Percentiles rank a stretch among this genome's conserved stretches.
These are phyloP conservation scores for Eucalyptus pumila DNA, from an alignment of 345 rosid species.

Conservation along the genomic window DNA sequence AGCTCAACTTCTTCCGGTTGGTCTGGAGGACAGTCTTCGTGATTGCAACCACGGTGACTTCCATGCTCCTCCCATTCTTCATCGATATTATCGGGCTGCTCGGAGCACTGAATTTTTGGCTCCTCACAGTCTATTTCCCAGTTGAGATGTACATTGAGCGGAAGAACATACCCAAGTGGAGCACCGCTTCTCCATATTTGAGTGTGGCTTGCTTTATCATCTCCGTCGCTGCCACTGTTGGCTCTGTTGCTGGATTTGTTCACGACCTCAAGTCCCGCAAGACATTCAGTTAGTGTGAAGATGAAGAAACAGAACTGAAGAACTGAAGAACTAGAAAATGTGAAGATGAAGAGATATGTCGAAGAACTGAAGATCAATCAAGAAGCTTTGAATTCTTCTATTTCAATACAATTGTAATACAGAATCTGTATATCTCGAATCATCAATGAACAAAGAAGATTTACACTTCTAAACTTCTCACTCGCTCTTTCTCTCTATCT, in stretches of 20 bases:
- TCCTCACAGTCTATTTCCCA: constrained; percentile 59
- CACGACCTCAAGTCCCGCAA: constrained; percentile 11
- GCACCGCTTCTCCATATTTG: constrained; percentile 31
- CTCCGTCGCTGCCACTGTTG: constrained; percentile 39
- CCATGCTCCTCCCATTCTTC: constrained; percentile 65
- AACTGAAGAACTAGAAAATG: too few species aligned
- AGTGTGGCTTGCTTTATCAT: constrained; percentile 42
- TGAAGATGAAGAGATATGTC: too few species aligned
- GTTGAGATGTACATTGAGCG: constrained; percentile 56
- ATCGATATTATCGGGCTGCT: constrained; percentile 58
- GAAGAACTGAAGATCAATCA: too few species aligned
- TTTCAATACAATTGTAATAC: too few species aligned
- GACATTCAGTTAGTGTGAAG: not conserved
- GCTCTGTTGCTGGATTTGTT: constrained; percentile 50
- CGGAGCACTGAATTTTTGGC: constrained; percentile 71
- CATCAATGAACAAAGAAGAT: too few species aligned
- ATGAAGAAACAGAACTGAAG: too few species aligned
- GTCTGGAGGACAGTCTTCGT: constrained; percentile 50
- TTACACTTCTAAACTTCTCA: too few species aligned
- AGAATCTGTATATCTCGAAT: too few species aligned
- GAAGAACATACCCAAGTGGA: constrained; percentile 35
- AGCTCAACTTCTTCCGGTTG: constrained; percentile 32
- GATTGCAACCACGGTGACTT: constrained; percentile 26
- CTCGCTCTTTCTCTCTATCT: too few species aligned
- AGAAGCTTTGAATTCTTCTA: too few species aligned